These are phyloP conservation scores for Coffea canephora DNA, from an alignment of 257 asterid species.

Conservation along the genomic window DNA sequence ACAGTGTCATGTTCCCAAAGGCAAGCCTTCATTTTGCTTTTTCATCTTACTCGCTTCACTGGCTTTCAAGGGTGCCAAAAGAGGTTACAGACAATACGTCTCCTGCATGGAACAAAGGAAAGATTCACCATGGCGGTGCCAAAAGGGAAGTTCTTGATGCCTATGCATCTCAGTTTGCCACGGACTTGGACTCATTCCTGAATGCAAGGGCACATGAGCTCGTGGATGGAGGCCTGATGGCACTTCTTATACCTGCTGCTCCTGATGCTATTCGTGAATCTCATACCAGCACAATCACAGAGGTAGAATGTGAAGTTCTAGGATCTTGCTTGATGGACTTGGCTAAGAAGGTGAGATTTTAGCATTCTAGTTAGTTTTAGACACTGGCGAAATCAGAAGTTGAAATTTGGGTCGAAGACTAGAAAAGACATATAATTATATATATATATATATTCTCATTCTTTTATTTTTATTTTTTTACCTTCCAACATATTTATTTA, in stretches of 20 bases:
- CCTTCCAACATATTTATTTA: too few relatives aligned
- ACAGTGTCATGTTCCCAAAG: background rate
- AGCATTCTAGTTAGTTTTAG: too few relatives aligned
- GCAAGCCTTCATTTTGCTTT: background rate
- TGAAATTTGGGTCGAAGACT: too few relatives aligned
- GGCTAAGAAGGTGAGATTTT: slow-evolving; percentile 13
- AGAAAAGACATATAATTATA: too few relatives aligned
- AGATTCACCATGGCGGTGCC: slow-evolving; percentile 7
- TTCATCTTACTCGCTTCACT: background rate
- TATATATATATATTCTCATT: too few relatives aligned
- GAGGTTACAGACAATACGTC: background rate
- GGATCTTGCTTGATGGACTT: slow-evolving; percentile 29
- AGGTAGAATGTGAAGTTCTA: background rate
- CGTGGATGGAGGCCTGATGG: slow-evolving; percentile 44
- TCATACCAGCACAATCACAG: slow-evolving; percentile 8
- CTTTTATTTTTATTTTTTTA: too few relatives aligned
- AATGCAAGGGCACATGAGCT: slow-evolving; percentile 44
- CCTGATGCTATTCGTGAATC: slow-evolving; percentile 17
- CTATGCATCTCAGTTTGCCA: background rate
- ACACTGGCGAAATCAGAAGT: too few relatives aligned
- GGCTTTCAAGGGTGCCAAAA: background rate
- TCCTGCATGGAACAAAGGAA: slow-evolving; percentile 1
- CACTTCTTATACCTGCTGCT: slow-evolving; percentile 43
- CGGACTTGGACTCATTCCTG: background rate
- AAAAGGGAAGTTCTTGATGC: background rate